phyloP scores from a whole-genome alignment of 345 rosid species.

The Eucalyptus regnans region DNA sequence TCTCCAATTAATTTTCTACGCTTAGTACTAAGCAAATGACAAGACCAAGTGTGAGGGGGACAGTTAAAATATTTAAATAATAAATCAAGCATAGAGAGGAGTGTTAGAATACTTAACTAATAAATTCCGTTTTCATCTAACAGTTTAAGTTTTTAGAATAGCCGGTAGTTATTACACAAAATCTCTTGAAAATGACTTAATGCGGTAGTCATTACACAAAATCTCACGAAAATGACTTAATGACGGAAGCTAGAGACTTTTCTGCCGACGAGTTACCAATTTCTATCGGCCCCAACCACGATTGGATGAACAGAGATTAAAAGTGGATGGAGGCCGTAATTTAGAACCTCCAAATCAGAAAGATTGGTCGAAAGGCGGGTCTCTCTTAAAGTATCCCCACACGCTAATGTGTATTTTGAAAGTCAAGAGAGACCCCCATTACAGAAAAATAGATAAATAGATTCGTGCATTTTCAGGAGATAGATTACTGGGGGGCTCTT shows the following conservation, averaged over 20 bases:
- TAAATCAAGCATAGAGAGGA: fast-evolving
- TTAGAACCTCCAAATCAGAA: neutral
- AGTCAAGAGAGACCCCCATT: neutral
- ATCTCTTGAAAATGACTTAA: too few relatives aligned
- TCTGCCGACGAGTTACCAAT: neutral
- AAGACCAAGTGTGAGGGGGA: too few relatives aligned
- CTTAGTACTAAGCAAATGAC: too few relatives aligned
- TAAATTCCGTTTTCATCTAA: fast-evolving
- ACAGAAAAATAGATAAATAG: neutral
- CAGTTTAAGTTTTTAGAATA: too few relatives aligned
- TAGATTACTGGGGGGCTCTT: neutral
- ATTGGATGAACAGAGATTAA: neutral
- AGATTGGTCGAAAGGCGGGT: neutral
- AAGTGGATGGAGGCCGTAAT: neutral
- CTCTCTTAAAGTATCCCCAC: neutral
- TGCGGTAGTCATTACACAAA: too few relatives aligned
- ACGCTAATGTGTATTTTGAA: neutral
- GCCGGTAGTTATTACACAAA: fast-evolving
- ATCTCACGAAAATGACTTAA: too few relatives aligned
- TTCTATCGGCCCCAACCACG: neutral
- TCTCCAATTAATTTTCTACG: too few relatives aligned
- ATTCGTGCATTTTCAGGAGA: neutral
- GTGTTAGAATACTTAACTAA: too few relatives aligned
- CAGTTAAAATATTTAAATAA: too few relatives aligned
- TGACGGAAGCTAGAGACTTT: too few relatives aligned